Conservation (phyloP, 2,329 filamentous ascomycete genomes). For the Aspergillus eucalypticola region DNA sequence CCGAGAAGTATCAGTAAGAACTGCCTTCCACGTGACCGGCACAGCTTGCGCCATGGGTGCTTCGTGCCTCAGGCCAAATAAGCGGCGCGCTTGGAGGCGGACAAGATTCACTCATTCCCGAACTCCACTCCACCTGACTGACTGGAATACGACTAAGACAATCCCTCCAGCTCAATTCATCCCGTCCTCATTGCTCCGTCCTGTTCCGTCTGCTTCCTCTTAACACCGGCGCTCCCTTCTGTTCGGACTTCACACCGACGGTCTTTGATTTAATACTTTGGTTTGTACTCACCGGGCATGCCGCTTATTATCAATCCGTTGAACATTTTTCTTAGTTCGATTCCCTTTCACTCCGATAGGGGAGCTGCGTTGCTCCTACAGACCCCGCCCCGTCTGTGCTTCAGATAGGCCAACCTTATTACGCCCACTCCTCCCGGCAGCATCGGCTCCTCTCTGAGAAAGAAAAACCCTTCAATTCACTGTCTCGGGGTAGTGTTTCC, state of each 20-base stretch:
- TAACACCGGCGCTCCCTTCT: slow-evolving; percentile 11
- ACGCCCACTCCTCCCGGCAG: slow-evolving; percentile 27
- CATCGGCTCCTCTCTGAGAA: slow-evolving; percentile 24
- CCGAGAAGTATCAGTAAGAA: neutral
- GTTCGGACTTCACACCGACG: neutral
- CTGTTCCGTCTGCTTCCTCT: slow-evolving; percentile 13
- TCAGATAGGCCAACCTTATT: slow-evolving; percentile 31
- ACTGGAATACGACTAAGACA: slow-evolving; percentile 16
- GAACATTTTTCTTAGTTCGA: slow-evolving; percentile 21
- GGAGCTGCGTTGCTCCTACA: slow-evolving; percentile 30
- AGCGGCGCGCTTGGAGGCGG: slow-evolving; percentile 10
- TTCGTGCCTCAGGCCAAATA: slow-evolving; percentile 22
- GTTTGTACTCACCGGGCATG: slow-evolving; percentile 19
- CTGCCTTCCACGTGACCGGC: neutral
- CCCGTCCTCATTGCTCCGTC: slow-evolving; percentile 18
- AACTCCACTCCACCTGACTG: slow-evolving; percentile 29
- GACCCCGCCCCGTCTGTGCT: slow-evolving; percentile 34
- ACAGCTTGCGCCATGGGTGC: neutral
- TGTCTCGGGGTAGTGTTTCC: neutral
- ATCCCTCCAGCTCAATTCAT: slow-evolving; percentile 8
- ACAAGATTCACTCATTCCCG: slow-evolving; percentile 2
- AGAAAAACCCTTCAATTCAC: slow-evolving; percentile 9
- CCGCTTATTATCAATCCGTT: slow-evolving; percentile 6
- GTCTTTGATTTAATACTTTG: slow-evolving; percentile 6
- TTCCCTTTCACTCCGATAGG: slow-evolving; percentile 25